Evolutionary conservation across 2,329 filamentous ascomycete species (phyloP).

Genomic region (Rosellinia necatrix): DNA sequence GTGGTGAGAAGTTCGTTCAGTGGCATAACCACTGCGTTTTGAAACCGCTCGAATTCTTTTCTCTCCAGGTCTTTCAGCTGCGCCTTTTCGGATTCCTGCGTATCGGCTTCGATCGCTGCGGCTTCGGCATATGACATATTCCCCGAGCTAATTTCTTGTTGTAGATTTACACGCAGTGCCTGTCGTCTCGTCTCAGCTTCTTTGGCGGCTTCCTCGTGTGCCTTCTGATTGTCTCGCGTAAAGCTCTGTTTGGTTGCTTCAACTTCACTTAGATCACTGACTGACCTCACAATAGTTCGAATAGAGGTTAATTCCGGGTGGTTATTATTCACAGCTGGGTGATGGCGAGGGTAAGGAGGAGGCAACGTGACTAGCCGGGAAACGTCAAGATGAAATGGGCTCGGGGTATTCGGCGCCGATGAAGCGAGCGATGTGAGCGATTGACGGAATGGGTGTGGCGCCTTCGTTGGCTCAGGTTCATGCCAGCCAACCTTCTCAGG

Average conservation of each 20-base stretch:
- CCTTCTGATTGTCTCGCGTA: conserved; percentile 59
- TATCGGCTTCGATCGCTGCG: conserved; percentile 77
- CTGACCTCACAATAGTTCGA: conserved; percentile 71
- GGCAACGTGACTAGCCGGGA: conserved; percentile 91
- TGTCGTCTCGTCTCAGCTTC: conserved; percentile 60
- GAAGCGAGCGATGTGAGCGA: conserved; percentile 48
- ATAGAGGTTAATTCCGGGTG: conserved; percentile 86
- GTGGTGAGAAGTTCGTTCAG: conserved; percentile 79
- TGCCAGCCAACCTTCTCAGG: conserved; percentile 62
- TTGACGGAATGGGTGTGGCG: conserved; percentile 50
- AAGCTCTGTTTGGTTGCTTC: conserved; percentile 69
- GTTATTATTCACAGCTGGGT: conserved; percentile 94
- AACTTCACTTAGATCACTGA: conserved; percentile 76
- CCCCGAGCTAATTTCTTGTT: conserved; percentile 76
- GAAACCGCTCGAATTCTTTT: conserved; percentile 81
- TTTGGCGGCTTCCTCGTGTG: conserved; percentile 59
- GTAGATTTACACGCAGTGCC: conserved; percentile 74
- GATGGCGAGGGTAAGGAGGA: conserved; percentile 90
- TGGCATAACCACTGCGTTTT: conserved; percentile 80
- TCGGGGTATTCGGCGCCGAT: conserved; percentile 52
- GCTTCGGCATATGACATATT: conserved; percentile 83
- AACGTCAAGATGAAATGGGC: conserved; percentile 72
- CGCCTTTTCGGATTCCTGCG: conserved; percentile 70
- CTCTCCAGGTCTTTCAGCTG: conserved; percentile 75
- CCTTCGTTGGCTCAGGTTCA: conserved; percentile 49